Base-by-base conservation (phyloP, 495 filamentous ascomycete species). In the Neurospora sublineolata region DNA sequence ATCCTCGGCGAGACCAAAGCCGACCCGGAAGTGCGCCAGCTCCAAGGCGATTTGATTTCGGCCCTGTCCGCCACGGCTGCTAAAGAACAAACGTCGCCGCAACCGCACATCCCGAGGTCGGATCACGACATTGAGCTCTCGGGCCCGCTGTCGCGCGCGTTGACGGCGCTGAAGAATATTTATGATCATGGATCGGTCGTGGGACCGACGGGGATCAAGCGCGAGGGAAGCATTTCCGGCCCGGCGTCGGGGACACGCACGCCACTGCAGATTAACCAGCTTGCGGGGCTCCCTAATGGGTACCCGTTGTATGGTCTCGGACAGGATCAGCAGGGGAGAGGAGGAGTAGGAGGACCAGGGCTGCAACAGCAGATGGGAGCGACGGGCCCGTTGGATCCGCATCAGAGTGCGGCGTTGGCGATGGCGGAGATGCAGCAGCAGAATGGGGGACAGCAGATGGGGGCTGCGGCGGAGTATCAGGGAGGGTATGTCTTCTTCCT, bases 1-100 rank as follows among this genome's bases (percentile, higher is more conserved):
- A 89, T 91, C 40, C 74, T 90, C 3, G 85, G 87, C 37, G 89
- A 91, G 71, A 87, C 86, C 7, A 86, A 88, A 69, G 78, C 81
- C 14, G 84, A 88, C 69, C 85, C 84, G 1, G 85, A 87, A 69
- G 84, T 88, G 2, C 81, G 86, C 46, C 83, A 87, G 73, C 79
- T 88, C 3, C 86, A 88, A 64, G 85, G 85, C 1, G 82, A 87
- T 72, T 74, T 88, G 10, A 88, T 88, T 20, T 80, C 83, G n/a
- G 86, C 85, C 5, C 74, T 88, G 40, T 87, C 85, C 6, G 84
- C 84, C 3, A 86, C 85, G 0, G 86, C 86, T 1, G 85, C 84
- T 2, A 87, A 84, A 71, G 86, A 88, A 12, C 77, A 82, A 64
- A 81, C 80, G 37, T 85, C 84, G 5, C 78, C 84, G 9, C 78